Conservation (phyloP, 2,329 filamentous ascomycete genomes). For the Alternaria alternata region DNA sequence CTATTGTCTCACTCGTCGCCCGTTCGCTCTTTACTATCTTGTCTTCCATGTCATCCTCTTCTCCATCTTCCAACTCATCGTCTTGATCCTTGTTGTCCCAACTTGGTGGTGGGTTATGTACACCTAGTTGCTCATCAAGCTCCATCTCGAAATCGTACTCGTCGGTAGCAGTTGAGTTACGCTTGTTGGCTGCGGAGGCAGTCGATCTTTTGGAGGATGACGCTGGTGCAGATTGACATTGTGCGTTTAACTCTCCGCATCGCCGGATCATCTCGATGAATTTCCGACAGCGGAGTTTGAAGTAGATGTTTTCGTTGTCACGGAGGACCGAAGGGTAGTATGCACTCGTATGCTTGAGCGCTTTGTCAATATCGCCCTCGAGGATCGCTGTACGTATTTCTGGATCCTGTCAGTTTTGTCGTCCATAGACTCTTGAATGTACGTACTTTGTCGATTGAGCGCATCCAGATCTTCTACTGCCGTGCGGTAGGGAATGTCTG, state of each 20-base stretch:
- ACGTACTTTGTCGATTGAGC: slow-evolving; percentile 81
- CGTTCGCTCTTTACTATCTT: slow-evolving; percentile 46
- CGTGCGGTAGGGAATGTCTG: slow-evolving; percentile 64
- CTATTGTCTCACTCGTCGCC: slow-evolving; percentile 73
- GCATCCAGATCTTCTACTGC: slow-evolving; percentile 86
- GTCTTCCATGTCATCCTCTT: slow-evolving; percentile 37
- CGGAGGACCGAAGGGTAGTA: slow-evolving; percentile 83
- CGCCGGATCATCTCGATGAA: slow-evolving; percentile 83
- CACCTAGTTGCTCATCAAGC: slow-evolving; percentile 62
- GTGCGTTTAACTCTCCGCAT: slow-evolving; percentile 54
- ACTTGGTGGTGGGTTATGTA: slow-evolving; percentile 39
- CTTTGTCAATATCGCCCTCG: slow-evolving; percentile 89
- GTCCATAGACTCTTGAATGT: background rate
- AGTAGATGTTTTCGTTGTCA: slow-evolving; percentile 84
- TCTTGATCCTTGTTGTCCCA: slow-evolving; percentile 41
- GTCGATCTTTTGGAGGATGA: slow-evolving; percentile 42
- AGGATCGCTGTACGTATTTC: slow-evolving; percentile 87
- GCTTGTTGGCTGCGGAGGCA: slow-evolving; percentile 37
- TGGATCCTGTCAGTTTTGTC: slow-evolving; percentile 51
- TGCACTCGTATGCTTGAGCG: slow-evolving; percentile 79
- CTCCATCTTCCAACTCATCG: slow-evolving; percentile 52
- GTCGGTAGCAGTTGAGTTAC: slow-evolving; percentile 52
- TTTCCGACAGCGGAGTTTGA: slow-evolving; percentile 86
- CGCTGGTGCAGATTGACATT: slow-evolving; percentile 32
- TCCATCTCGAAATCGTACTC: slow-evolving; percentile 66